These are phyloP conservation scores for Aspergillus panamensis DNA, from an alignment of 495 filamentous ascomycete species.

Conservation along the genomic window DNA sequence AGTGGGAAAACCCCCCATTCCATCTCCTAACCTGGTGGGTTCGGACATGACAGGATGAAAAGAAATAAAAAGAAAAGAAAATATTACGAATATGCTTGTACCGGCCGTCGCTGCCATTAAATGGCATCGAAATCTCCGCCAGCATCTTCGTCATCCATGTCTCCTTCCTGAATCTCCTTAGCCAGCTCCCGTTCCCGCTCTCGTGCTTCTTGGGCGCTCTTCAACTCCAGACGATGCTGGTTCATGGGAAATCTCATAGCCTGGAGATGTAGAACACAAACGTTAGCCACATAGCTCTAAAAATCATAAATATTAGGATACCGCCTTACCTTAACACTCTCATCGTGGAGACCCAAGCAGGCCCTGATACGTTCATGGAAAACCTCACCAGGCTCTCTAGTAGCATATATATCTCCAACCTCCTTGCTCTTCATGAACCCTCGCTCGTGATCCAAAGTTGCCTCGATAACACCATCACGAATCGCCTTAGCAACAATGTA, in stretches of 20 bases:
- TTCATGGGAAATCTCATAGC: constrained; percentile 99
- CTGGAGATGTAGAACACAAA: constrained; percentile 37
- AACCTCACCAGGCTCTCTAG: constrained; percentile 88
- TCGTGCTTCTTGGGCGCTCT: constrained; percentile 95
- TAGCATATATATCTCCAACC: constrained; percentile 90
- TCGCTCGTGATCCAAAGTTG: constrained; percentile 85
- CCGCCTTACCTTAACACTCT: constrained; percentile 87
- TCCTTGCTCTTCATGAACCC: constrained; percentile 99
- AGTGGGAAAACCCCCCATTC: constrained; percentile 21
- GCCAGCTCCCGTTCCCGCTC: constrained; percentile 94
- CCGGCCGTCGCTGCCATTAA: constrained; percentile 46
- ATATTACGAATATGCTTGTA: constrained; percentile 10
- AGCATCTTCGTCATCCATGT: constrained; percentile 95
- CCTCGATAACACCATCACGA: constrained; percentile 96
- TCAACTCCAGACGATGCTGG: constrained; percentile 93
- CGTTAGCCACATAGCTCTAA: background rate
- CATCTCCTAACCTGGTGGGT: constrained; percentile 5
- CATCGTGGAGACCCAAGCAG: constrained; percentile 87
- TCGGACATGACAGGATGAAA: constrained; percentile 9
- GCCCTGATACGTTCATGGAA: constrained; percentile 96
- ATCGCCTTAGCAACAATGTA: constrained; percentile 99
- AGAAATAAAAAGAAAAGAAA: background rate
- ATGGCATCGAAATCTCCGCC: constrained; percentile 97
- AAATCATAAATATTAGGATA: background rate
- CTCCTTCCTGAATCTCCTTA: constrained; percentile 98